A percentile compares a stretch with the other conserved stretches of the same genome.
Evolutionary conservation across 345 rosid species (phyloP).

Genomic region (Eucalyptus caleyi): DNA sequence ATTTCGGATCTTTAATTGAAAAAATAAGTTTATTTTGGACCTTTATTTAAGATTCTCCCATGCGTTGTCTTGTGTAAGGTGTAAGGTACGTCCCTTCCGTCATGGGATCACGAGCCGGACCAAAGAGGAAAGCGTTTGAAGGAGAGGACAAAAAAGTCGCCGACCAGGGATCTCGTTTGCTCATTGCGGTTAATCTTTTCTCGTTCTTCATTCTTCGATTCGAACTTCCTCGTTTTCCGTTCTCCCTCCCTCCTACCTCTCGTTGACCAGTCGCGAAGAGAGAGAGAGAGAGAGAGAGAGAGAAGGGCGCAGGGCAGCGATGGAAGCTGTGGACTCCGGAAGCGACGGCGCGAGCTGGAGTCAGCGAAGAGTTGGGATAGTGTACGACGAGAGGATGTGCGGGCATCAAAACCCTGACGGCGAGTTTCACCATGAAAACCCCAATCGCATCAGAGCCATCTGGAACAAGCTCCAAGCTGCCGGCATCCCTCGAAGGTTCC

Average conservation of each 20-base stretch:
- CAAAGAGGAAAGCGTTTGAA: too few relatives aligned
- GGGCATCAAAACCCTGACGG: slow-evolving; percentile 52
- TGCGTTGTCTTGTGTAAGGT: too few relatives aligned
- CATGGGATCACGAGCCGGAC: too few relatives aligned
- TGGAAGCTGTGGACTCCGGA: not conserved
- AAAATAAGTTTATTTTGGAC: too few relatives aligned
- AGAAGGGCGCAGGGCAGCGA: not conserved
- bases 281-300: not conserved
- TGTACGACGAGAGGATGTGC: slow-evolving; percentile 82
- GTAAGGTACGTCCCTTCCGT: too few relatives aligned
- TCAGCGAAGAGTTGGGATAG: slow-evolving; percentile 47
- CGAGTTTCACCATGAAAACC: slow-evolving; percentile 59
- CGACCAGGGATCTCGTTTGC: not conserved
- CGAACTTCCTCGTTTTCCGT: not conserved
- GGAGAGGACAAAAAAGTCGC: not conserved
- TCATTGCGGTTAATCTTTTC: not conserved
- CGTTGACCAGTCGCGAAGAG: not conserved
- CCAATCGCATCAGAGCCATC: slow-evolving; percentile 54
- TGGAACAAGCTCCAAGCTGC: slow-evolving; percentile 62
- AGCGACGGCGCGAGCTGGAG: not conserved
- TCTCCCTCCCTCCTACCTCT: not conserved
- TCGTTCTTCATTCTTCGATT: not conserved
- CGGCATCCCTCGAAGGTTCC: slow-evolving; percentile 49
- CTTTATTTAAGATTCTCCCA: too few relatives aligned
- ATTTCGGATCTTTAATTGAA: too few relatives aligned